Base-by-base conservation (phyloP, 2,329 filamentous ascomycete genomes). In the Lasiodiplodia sp. region DNA sequence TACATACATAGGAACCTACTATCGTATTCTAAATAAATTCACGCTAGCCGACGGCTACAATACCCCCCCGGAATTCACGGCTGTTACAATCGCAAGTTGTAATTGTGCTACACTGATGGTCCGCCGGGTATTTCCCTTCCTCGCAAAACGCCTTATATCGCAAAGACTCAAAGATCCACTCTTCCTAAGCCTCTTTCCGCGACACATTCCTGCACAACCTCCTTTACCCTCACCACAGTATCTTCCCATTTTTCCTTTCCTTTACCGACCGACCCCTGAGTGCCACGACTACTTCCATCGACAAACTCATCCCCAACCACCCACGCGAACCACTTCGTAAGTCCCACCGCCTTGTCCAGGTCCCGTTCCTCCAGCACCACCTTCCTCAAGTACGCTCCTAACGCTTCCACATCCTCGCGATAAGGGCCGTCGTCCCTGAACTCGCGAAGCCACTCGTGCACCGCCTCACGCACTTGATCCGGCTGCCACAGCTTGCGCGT, bases 281-380 rank as follows among this genome's bases (percentile, higher is more conserved):
- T 6, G 1, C 2, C 3, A 11, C 65, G 58, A 68, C 75, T 70
- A 34, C 11, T 8, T 5, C 11, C 25, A 4, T 63, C 60, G 68
- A 75, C 70, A 52, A 62, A 70, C 34, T 72, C 67, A 52, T 77
- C 75, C 8, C 71, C 73, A 38, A 83, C 71, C 12, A 84, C 74
- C 77, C 80, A 85, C 3, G 63, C 75, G 44, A 84, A 70, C 92
- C 93, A 97, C 72, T 85, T 88, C 14, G 91, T 86, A 21, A 96
- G 80, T 14, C 87, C 87, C 1, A 88, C 85, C 0, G 88, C 92
- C 79, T 97, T 97, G 5, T 86, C 86, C 80, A 96, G 85, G 76
- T 97, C 90, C 69, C 86, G 84, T 79, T 98, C 96, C 68, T 95
- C 90, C 1, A 81, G 70, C 0, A 97, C 86, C 0, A 98, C 92